phyloP scores from a whole-genome alignment of 2,329 filamentous ascomycete genomes.

The Dactylellina leptospora region DNA sequence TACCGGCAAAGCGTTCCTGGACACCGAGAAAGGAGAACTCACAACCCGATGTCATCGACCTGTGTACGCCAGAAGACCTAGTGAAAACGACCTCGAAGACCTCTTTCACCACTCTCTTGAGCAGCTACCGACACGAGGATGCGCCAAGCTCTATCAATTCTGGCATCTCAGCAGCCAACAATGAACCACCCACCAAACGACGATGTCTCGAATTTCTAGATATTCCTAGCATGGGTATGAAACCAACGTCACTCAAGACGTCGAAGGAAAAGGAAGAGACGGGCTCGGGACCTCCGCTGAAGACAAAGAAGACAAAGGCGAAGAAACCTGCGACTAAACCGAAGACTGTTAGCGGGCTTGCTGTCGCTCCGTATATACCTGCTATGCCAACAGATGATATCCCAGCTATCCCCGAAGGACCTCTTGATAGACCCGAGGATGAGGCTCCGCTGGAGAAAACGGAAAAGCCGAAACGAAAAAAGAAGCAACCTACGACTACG shows the following conservation, averaged over 20 bases:
- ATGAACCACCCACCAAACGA: slow-evolving; percentile 24
- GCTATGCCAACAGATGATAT: neutral
- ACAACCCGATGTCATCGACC: slow-evolving; percentile 32
- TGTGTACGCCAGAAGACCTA: slow-evolving; percentile 44
- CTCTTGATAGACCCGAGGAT: neutral
- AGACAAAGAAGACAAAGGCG: neutral
- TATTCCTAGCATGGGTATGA: slow-evolving; percentile 1
- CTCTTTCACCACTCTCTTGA: slow-evolving; percentile 20
- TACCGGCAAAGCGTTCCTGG: slow-evolving; percentile 42
- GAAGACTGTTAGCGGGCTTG: neutral
- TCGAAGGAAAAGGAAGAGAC: slow-evolving; percentile 9
- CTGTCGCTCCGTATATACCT: neutral
- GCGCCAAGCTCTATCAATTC: neutral
- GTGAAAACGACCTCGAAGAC: slow-evolving; percentile 21
- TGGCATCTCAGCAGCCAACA: neutral
- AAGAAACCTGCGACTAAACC: neutral
- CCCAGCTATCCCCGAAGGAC: neutral
- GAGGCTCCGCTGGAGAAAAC: neutral
- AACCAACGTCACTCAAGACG: neutral
- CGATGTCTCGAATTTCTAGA: slow-evolving; percentile 26
- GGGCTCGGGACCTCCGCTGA: slow-evolving; percentile 6
- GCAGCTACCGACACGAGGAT: slow-evolving; percentile 24
- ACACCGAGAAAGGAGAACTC: slow-evolving; percentile 45
- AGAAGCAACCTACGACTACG: neutral
- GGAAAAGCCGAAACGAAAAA: slow-evolving; percentile 15